These are phyloP conservation scores for Fusarium buxicola DNA, from an alignment of 2,329 filamentous ascomycete genomes.

Conservation along the genomic window DNA sequence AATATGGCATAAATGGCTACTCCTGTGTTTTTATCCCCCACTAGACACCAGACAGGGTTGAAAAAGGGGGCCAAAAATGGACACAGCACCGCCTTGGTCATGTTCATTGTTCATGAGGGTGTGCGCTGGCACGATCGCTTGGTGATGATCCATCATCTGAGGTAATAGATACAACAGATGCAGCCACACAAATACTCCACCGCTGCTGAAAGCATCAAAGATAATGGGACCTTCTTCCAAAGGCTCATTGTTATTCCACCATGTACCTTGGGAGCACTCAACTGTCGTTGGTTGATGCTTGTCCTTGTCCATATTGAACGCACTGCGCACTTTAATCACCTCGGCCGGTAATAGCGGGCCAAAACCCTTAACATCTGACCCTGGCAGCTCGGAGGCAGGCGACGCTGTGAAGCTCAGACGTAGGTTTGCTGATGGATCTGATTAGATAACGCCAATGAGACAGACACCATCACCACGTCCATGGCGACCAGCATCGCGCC, in stretches of 20 bases:
- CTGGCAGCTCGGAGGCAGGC: slow-evolving; percentile 20
- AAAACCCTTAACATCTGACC: slow-evolving; percentile 11
- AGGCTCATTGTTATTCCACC: neutral
- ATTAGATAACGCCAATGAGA: slow-evolving; percentile 42
- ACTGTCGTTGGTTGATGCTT: neutral
- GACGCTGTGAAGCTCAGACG: slow-evolving; percentile 12
- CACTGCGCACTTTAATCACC: too few relatives aligned
- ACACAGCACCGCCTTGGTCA: slow-evolving; percentile 6
- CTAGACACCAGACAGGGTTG: neutral
- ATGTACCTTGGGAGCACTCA: neutral
- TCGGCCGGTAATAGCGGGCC: slow-evolving; percentile 19
- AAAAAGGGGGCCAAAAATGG: slow-evolving; percentile 6
- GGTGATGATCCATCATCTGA: neutral
- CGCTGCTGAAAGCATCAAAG: neutral
- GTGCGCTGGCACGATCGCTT: neutral
- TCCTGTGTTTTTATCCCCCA: too few relatives aligned
- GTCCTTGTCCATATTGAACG: slow-evolving; percentile 17
- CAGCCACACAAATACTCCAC: neutral
- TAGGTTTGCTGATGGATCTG: slow-evolving; percentile 36
- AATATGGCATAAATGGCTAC: too few relatives aligned
- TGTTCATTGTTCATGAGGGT: neutral
- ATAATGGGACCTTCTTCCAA: neutral
- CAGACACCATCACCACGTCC: slow-evolving; percentile 14
- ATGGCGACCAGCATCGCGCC: neutral
- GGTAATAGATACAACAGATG: neutral